Evolutionary conservation across 352 stramenopile genomes (phyloP).

Genomic region (Globisporangium solare): DNA sequence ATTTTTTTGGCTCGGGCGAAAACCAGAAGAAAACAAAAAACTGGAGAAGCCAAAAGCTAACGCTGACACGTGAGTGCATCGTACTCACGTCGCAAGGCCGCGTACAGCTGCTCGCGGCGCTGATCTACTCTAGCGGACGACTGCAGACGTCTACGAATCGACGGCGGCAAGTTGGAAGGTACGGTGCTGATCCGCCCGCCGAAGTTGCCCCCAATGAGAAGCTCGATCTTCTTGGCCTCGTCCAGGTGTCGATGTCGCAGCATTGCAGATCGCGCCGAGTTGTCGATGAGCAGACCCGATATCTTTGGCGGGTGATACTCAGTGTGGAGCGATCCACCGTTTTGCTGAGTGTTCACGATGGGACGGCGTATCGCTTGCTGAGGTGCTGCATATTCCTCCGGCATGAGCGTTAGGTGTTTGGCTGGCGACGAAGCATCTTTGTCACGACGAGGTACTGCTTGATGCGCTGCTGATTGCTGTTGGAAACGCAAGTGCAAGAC

Average conservation of each 20-base stretch:
- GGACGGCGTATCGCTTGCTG: not conserved
- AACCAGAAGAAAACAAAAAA: not conserved
- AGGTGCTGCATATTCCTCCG: not conserved
- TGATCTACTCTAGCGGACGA: conserved; percentile 34
- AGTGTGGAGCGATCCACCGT: not conserved
- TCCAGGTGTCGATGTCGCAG: conserved; percentile 28
- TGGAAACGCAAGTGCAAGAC: not conserved
- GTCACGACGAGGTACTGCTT: not conserved
- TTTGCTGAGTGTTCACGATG: too few species aligned
- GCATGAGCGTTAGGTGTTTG: not conserved
- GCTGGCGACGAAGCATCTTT: not conserved
- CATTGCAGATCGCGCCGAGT: conserved; percentile 23
- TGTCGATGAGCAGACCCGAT: conserved; percentile 45
- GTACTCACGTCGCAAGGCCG: conserved; percentile 46
- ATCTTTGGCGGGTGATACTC: conserved; percentile 24
- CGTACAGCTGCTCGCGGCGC: conserved; percentile 53
- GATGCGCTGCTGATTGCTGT: not conserved
- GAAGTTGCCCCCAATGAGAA: conserved; percentile 57
- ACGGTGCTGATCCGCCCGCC: conserved; percentile 41
- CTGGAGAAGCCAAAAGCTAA: not conserved
- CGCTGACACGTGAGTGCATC: conserved; percentile 15
- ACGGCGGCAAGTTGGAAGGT: conserved; percentile 43
- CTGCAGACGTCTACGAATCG: conserved; percentile 43
- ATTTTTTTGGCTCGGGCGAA: conserved; percentile 14
- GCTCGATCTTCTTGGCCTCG: conserved; percentile 60